Evolutionary conservation across 78 protist genomes (phyloP).

Genomic region (Mantamonas sphyraenae): DNA sequence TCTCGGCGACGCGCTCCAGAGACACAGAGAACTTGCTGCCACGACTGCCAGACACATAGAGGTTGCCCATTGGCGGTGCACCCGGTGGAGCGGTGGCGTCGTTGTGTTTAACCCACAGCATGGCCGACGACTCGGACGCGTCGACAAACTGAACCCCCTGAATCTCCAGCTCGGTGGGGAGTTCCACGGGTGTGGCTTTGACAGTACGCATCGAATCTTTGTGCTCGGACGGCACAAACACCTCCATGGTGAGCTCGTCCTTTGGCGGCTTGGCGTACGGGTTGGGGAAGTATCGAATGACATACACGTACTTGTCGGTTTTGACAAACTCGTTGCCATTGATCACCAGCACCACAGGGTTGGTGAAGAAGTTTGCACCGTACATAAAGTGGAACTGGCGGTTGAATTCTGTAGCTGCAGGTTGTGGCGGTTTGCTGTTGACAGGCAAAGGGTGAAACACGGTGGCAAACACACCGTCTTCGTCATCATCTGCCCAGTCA

Average conservation of each 20-base stretch:
- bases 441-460: neutral
- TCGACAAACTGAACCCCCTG: no score
- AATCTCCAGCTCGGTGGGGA: neutral
- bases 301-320: no score
- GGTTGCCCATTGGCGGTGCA: neutral
- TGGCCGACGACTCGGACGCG: no score
- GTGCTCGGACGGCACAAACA: no score
- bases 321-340: neutral
- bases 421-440: neutral
- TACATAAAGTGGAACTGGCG: neutral
- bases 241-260: no score
- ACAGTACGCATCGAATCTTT: neutral
- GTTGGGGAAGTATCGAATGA: no score
- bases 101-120: neutral
- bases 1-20: neutral
- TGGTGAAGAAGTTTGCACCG: neutral
- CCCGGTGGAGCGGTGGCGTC: neutral
- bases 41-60: neutral
- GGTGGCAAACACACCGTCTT: neutral
- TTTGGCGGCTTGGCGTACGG: no score
- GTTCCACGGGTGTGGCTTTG: neutral
- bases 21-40: neutral
- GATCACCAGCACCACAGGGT: neutral
- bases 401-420: neutral
- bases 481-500: neutral